Percentiles rank a stretch among this genome's conserved stretches.
Conservation (phyloP, 2,329 filamentous ascomycete species). For the Paecilomyces dactylethromorphus region DNA sequence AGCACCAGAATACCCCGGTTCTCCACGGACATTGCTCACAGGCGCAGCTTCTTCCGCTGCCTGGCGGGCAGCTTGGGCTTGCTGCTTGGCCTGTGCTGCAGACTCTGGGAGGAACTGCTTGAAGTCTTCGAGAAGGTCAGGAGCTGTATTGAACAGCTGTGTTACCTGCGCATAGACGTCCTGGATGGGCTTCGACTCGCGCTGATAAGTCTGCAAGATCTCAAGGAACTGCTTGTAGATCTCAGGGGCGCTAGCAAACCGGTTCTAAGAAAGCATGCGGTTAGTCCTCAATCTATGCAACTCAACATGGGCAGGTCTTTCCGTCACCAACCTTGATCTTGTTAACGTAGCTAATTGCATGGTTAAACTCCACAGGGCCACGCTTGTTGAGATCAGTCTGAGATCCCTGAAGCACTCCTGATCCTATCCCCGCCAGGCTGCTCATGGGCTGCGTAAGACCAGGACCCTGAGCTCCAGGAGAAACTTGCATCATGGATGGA, state of each 20-base stretch:
- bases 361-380: constrained; percentile 96
- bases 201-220: constrained; percentile 95
- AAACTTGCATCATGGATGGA: constrained; percentile 43
- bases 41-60: constrained; percentile 63
- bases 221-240: constrained; percentile 99
- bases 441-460: constrained; percentile 48
- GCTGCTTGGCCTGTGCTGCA: constrained; percentile 60
- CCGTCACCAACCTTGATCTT: constrained; percentile 86
- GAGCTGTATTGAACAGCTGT: constrained; percentile 83
- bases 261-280: constrained; percentile 57
- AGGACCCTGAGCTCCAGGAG: constrained; percentile 37
- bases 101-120: constrained; percentile 98
- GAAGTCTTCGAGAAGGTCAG: constrained; percentile 93
- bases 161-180: constrained; percentile 98
- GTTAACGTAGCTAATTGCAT: constrained; percentile 98
- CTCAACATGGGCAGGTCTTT: background rate
- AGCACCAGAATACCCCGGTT: constrained; percentile 38
- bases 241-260: constrained; percentile 91
- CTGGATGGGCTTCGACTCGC: constrained; percentile 96
- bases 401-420: constrained; percentile 50
- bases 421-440: constrained; percentile 55
- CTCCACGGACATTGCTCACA: constrained; percentile 56
- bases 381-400: constrained; percentile 65
- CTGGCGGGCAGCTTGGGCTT: constrained; percentile 51
- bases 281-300: background rate